These are phyloP conservation scores for Fragilaria crotonensis DNA, from an alignment of 108 stramenopile genomes.

Conservation along the genomic window DNA sequence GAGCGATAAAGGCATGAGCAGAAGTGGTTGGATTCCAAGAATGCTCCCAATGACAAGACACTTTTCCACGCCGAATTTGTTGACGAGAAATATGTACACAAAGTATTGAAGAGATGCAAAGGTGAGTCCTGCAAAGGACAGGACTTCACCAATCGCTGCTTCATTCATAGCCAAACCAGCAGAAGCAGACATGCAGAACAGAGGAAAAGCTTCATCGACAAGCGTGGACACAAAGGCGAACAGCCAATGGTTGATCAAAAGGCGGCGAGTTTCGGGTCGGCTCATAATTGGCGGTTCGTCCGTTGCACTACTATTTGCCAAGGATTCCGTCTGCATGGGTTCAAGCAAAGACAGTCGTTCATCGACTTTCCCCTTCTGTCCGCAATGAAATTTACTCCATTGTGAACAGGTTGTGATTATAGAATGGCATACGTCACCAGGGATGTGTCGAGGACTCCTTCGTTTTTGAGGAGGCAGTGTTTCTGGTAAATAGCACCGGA, in stretches of 20 bases:
- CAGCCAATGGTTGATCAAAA: slow-evolving; percentile 48
- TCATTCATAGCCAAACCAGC: slow-evolving; percentile 54
- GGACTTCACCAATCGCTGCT: slow-evolving; percentile 48
- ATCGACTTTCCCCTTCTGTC: not conserved
- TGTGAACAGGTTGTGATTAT: no score
- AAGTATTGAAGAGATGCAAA: slow-evolving; percentile 46
- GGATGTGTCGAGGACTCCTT: not conserved
- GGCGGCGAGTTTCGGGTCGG: slow-evolving; percentile 25
- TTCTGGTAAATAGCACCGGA: slow-evolving; percentile 36
- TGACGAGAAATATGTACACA: slow-evolving; percentile 24
- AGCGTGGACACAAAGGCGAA: slow-evolving; percentile 42
- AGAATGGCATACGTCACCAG: not conserved
- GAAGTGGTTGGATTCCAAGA: slow-evolving; percentile 18
- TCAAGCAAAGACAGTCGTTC: not conserved
- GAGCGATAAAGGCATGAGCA: slow-evolving; percentile 38
- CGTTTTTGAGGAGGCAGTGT: slow-evolving; percentile 27
- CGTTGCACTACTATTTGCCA: not conserved
- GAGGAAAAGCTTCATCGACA: slow-evolving; percentile 60
- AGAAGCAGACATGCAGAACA: slow-evolving; percentile 50
- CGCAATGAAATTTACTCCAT: not conserved
- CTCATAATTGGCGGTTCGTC: slow-evolving; percentile 14
- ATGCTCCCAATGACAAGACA: slow-evolving; percentile 34
- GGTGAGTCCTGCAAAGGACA: slow-evolving; percentile 43
- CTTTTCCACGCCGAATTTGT: slow-evolving; percentile 37
- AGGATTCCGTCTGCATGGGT: not conserved